phyloP scores from a whole-genome alignment of 495 filamentous ascomycete species.

The Hyaloscypha finlandica region DNA sequence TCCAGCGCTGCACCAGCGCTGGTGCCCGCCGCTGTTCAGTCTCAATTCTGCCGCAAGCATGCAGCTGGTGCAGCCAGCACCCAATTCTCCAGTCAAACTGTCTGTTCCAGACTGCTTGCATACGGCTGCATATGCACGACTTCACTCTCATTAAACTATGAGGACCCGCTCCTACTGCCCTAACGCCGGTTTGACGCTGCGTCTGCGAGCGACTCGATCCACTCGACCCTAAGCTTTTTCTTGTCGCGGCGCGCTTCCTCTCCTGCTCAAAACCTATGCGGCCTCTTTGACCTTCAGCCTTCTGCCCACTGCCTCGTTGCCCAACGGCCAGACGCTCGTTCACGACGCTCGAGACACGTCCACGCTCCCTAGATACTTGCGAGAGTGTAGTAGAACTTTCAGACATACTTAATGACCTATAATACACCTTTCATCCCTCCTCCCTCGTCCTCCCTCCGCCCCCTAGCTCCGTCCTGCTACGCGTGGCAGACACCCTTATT shows the following conservation, averaged over 20 bases:
- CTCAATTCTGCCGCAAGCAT: background rate
- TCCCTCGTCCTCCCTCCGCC: slow-evolving; percentile 14
- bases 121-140: slow-evolving; percentile 13
- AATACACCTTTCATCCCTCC: slow-evolving; percentile 23
- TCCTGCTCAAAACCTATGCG: background rate
- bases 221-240: slow-evolving; percentile 1
- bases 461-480: slow-evolving; percentile 15
- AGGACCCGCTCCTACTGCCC: background rate
- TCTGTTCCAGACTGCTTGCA: slow-evolving; percentile 1
- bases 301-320: background rate
- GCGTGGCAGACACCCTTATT: slow-evolving; percentile 15
- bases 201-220: background rate
- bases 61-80: background rate
- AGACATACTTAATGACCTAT: slow-evolving; percentile 33
- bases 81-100: background rate
- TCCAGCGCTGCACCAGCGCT: too few relatives aligned
- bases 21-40: background rate
- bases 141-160: slow-evolving; percentile 15
- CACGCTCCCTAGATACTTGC: slow-evolving; percentile 24
- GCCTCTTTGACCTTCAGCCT: slow-evolving; percentile 6
- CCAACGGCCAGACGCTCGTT: slow-evolving; percentile 10
- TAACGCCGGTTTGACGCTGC: slow-evolving; percentile 8
- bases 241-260: slow-evolving; percentile 4
- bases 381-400: slow-evolving; percentile 17
- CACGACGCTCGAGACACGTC: slow-evolving; percentile 2